A percentile compares a stretch with the other conserved stretches of the same genome.
These are phyloP conservation scores for Escallonia herrerae DNA, from an alignment of 129 eudicot species.

Conservation along the genomic window DNA sequence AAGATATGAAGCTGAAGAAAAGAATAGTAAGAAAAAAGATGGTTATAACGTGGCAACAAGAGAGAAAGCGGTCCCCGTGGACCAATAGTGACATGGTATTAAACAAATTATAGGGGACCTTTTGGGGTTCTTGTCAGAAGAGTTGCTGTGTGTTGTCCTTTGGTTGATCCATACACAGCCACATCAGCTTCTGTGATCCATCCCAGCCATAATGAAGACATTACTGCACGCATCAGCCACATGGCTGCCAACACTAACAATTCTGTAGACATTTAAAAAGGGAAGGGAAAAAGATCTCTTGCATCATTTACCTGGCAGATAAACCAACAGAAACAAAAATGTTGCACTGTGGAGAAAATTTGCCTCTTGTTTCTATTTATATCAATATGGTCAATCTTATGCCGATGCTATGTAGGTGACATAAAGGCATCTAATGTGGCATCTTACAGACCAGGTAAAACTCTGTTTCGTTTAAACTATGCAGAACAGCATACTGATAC, in stretches of 20 bases:
- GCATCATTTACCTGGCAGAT: slow-evolving; percentile 12
- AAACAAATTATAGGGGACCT: slow-evolving; percentile 6
- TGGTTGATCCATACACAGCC: slow-evolving; percentile 3
- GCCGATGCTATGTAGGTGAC: slow-evolving; percentile 13
- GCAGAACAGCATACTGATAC: neutral
- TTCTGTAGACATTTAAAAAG: neutral
- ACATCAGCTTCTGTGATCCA: slow-evolving; percentile 5
- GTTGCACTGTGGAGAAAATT: neutral
- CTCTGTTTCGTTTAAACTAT: neutral
- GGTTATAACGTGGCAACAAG: slow-evolving; percentile 12
- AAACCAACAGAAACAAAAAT: slow-evolving; percentile 10
- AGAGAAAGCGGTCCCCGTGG: slow-evolving; percentile 14
- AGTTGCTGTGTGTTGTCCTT: slow-evolving; percentile 9
- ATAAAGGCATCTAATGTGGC: slow-evolving; percentile 3
- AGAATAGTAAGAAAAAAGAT: neutral
- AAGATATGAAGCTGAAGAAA: neutral
- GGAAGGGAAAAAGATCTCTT: slow-evolving; percentile 2
- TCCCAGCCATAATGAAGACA: slow-evolving; percentile 13
- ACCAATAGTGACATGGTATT: slow-evolving; percentile 1
- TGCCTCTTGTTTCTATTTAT: neutral
- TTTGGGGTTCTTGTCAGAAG: neutral
- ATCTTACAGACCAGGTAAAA: slow-evolving; percentile 5
- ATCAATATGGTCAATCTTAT: slow-evolving; percentile 1
- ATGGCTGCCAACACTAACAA: slow-evolving; percentile 12
- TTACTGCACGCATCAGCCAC: slow-evolving; percentile 22